Evolutionary conservation across 768 basidiomycete genomes (phyloP), one percentile per base, ranked within the genome.

Genomic region (Kondoa malvinella): DNA sequence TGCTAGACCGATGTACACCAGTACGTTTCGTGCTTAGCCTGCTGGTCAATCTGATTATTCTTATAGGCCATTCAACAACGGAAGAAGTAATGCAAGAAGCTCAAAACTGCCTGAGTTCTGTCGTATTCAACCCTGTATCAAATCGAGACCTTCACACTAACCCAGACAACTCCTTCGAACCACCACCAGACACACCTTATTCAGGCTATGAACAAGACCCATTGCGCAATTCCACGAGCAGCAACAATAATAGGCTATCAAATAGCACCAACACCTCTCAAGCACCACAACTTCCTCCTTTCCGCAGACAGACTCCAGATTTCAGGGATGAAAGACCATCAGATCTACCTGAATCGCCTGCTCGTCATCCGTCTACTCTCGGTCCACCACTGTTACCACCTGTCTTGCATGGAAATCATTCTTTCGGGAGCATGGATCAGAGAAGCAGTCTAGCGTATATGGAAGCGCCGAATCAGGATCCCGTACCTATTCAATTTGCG

Each of bases 1-100:
- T 31, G 76, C 75, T 8, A 71, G 79, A 32, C 76, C 76, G 0
- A 77, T 77, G 29, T 80, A 80, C 61, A 73, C 73, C 1, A 75
- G 78, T 66, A 29, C 29, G 71, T 57, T 32, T 64, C 31, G 1
- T 12, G 34, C 32, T 26, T 1, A 21, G 21, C 30, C 21, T 63
- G 1, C 1, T 34, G 3, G 3, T 58, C 27, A 57, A 40, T 8
- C 50, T 34, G 0, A 25, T n/a, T 1, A 25, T 26, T 26, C 15
- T 0, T 0, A 30, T 62, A 70, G 71, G 72, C 32, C 77, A 75
- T 67, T 73, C 75, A 2, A 74, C 75, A 64, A 79, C 78, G 0
- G 75, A 75, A n/a, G 73, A 76, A 56, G 72, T 77, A 0, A 73
- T 77, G 17, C 68, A 70, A 31, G 77, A 79, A 65, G 78, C 78